Evolutionary conservation across 148 eudicot genomes (phyloP).

Genomic region (Tetragonia tetragonoides): DNA sequence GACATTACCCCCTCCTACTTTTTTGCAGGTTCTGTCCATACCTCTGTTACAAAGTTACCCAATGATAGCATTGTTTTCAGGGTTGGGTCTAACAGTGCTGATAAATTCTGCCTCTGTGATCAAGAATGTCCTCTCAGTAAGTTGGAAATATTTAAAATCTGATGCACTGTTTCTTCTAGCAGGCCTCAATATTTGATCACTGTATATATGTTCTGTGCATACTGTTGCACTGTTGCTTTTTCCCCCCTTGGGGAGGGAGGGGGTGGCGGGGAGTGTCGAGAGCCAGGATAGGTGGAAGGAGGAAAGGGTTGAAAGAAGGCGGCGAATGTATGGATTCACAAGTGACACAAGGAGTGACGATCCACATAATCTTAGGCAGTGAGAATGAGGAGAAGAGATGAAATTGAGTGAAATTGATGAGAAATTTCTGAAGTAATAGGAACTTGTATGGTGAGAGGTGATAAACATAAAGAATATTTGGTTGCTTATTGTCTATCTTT

Average conservation of each 20-base stretch:
- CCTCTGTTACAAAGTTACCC: slow-evolving; percentile 60
- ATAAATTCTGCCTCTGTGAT: slow-evolving; percentile 58
- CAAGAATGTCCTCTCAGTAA: slow-evolving; percentile 66
- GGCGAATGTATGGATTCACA: too few species aligned
- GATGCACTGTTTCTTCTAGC: background rate
- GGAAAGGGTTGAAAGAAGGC: too few species aligned
- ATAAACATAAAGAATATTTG: too few species aligned
- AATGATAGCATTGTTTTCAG: slow-evolving; percentile 59
- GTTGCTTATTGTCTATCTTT: too few species aligned
- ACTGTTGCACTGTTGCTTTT: background rate
- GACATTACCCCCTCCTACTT: background rate
- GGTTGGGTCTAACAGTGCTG: slow-evolving; percentile 46
- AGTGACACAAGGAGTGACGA: too few species aligned
- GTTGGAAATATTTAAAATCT: slow-evolving; percentile 12
- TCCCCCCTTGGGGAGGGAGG: too few species aligned
- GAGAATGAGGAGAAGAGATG: background rate
- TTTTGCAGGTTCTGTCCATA: slow-evolving; percentile 41
- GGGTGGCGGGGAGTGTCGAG: too few species aligned
- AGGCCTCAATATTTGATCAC: background rate
- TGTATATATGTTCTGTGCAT: background rate
- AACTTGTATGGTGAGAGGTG: background rate
- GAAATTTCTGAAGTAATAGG: background rate
- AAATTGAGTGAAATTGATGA: background rate
- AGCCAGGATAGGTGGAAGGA: too few species aligned
- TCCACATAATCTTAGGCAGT: too few species aligned